Evolutionary conservation across 331 rosid genomes (phyloP), one percentile per base, ranked within the genome.

Genomic region (Pyrus hybrid): DNA sequence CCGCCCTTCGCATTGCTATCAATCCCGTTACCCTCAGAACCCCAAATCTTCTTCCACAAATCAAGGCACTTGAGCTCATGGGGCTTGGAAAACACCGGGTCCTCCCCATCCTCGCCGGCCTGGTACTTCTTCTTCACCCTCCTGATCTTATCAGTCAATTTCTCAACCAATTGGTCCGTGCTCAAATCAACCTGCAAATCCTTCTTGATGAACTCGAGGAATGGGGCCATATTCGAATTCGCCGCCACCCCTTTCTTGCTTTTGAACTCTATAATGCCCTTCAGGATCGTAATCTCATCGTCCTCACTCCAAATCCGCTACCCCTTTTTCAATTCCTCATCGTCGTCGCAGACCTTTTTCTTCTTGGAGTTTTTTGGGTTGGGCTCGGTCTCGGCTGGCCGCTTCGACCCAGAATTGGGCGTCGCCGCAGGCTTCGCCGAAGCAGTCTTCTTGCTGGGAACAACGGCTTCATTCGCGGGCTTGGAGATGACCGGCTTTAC

Each of bases 81-180:
- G 8, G 81, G 76, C 60, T 77, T 88, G 7, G 85, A 60, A 57
- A 86, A 79, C 20, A 69, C 77, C 8, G 78, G 80, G 54, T 83
- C 80, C 10, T 83, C 76, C 7, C 80, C 84, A 33, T 78, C 76
- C 71, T 79, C 71, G 28, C 82, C 73, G 54, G 77, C 77, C 47
- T 5, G 68, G 76, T 84, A 83, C 79, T 79, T 86, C 85, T 82
- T 84, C 82, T 73, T 86, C 85, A 88, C 28, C 77, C 81, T 79
- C 67, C 89, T 73, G 12, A 81, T 54, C 79, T 88, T 88, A 10
- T 74, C 86, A 53, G 43, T 35, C 66, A 88, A 29, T 68, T 88
- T 41, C 47, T 41, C 47, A 41, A 41, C 47, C 47, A 41, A 41
- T 12, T 41, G 87, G 10, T 17, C 32, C 80, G 77, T 80, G 7